phyloP scores from a whole-genome alignment of 345 rosid genomes.

The Excoecaria agallocha region DNA sequence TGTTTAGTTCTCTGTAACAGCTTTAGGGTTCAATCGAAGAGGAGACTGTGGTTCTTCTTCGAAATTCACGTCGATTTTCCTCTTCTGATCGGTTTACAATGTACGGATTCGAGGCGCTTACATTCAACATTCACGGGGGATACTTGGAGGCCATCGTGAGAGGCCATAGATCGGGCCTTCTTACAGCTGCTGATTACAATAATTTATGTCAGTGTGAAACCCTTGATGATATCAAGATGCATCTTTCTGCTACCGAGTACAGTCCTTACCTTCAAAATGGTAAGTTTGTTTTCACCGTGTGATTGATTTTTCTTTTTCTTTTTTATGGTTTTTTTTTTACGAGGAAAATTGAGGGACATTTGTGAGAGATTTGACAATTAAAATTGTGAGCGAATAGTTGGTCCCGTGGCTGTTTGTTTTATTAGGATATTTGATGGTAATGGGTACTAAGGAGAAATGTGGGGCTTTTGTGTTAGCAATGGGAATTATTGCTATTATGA shows the following conservation, averaged over 20 bases:
- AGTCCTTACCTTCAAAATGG: constrained; percentile 96
- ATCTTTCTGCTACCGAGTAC: constrained; percentile 97
- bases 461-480: not conserved
- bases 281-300: constrained; percentile 22
- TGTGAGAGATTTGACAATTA: not conserved
- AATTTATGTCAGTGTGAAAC: constrained; percentile 96
- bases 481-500: not conserved
- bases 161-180: constrained; percentile 87
- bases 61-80: not conserved
- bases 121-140: constrained; percentile 95
- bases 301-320: not conserved
- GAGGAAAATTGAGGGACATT: not conserved
- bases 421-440: not conserved
- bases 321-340: not conserved
- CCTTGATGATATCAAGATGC: constrained; percentile 98
- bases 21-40: constrained; percentile 2
- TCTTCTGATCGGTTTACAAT: constrained; percentile 30
- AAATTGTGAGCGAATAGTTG: not conserved
- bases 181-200: constrained; percentile 92
- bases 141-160: constrained; percentile 96
- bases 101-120: constrained; percentile 99
- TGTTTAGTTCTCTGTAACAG: not conserved
- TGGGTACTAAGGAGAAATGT: not conserved
- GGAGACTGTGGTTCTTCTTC: constrained; percentile 11
- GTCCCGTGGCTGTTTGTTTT: not conserved